Evolutionary conservation across 2,329 filamentous ascomycete genomes (phyloP).

Genomic region (Fragosphaeria purpurea): DNA sequence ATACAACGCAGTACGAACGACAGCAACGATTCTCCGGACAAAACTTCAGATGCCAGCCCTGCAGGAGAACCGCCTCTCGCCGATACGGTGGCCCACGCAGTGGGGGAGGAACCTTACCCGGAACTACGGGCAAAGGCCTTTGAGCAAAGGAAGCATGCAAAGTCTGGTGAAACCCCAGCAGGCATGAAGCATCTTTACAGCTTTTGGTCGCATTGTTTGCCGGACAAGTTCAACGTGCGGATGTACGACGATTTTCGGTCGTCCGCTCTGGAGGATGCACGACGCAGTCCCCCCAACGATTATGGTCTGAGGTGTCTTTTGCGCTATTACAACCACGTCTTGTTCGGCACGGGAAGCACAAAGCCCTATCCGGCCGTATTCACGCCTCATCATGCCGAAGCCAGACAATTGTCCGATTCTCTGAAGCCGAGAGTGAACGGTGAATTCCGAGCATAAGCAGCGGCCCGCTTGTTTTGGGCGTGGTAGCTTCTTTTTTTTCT

Average conservation of each 20-base stretch:
- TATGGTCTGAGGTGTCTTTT: constrained; percentile 53
- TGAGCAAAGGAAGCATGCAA: constrained; percentile 24
- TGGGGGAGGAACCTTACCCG: constrained; percentile 16
- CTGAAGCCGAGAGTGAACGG: neutral
- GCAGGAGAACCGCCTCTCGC: too few species aligned
- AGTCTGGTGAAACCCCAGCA: constrained; percentile 31
- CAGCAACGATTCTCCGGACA: too few species aligned
- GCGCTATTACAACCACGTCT: constrained; percentile 45
- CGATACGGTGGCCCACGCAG: neutral
- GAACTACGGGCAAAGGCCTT: constrained; percentile 31
- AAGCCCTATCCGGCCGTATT: constrained; percentile 20
- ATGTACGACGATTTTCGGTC: constrained; percentile 69
- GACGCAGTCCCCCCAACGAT: constrained; percentile 32
- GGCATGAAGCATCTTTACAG: constrained; percentile 60
- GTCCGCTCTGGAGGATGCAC: constrained; percentile 55
- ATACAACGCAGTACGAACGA: too few species aligned
- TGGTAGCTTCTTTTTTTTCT: neutral
- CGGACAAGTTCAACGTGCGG: constrained; percentile 60
- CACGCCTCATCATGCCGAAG: constrained; percentile 18
- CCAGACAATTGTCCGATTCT: constrained; percentile 10
- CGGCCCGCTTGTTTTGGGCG: neutral
- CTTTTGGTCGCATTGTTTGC: constrained; percentile 66
- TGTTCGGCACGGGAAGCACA: constrained; percentile 15
- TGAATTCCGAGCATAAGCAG: neutral
- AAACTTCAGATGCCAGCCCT: too few species aligned